Base-by-base conservation (phyloP, 2,329 filamentous ascomycete species). In the Cercospora brassicicola region DNA sequence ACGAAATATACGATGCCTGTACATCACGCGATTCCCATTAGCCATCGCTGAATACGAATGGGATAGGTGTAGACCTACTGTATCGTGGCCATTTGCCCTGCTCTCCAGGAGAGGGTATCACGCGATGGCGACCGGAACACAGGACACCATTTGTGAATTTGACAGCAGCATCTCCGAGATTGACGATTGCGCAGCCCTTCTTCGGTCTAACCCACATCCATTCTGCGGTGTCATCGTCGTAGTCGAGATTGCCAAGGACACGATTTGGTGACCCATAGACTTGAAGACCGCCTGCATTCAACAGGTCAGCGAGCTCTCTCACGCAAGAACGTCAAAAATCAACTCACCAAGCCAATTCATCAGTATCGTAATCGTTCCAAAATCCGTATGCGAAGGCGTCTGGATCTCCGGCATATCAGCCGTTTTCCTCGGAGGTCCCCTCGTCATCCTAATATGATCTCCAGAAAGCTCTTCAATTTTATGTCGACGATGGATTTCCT, bases 151-250 rank as follows among this genome's bases (percentile, higher is more conserved):
- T 79, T 0, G 81, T 82, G 73, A 84, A 83, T 67, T 82, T 81
- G 8, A 83, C 81, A 20, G 83, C 73, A 2, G 82, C 81, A 66
- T 85, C 83, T 2, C 84, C 83, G 2, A 85, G 73, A 70, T 85
- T 84, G 33, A 84, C 77, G 53, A 85, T 79, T 2, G 78, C 82
- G 64, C 84, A 83, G 0, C 82, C 62, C 81, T 59, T 59, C 1
- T 86, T 74, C 0, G 86, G 86, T n/a, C 81, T 78, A 0, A 88
- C 85, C 72, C 85, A 88, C 10, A 82, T 76, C 86, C 86, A 88
- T 39, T 81, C 71, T 33, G 76, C 74, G 0, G 77, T 72, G 1
- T 62, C 63, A 33, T 68, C 67, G 33, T 71, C 69, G 26, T 71
- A 73, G 9, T 62, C 64, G 1, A 73, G 62, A 26, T 73, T 73